Conservation (phyloP, 2,329 filamentous ascomycete species). For the Botrytis elliptica region DNA sequence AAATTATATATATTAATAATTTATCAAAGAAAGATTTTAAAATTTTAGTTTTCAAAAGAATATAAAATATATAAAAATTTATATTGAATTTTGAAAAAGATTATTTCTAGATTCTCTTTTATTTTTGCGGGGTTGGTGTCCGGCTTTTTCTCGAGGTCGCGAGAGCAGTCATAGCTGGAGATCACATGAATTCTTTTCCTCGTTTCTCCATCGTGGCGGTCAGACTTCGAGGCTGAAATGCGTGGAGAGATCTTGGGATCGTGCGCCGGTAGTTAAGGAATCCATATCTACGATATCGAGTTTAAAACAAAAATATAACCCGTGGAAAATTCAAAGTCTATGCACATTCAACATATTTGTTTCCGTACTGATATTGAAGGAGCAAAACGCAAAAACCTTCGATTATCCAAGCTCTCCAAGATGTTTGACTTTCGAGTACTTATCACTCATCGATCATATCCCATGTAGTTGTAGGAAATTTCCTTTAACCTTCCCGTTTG, state of each 20-base stretch:
- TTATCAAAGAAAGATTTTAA: too few species aligned
- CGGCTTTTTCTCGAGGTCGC: too few species aligned
- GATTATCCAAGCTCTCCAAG: background rate
- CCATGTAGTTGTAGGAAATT: background rate
- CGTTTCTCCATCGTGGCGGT: background rate
- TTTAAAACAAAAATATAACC: background rate
- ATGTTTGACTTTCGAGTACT: background rate
- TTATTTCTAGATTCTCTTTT: too few species aligned
- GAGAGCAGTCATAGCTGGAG: too few species aligned
- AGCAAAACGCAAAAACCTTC: background rate
- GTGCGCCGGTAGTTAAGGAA: background rate
- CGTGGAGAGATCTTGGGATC: background rate
- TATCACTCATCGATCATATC: background rate
- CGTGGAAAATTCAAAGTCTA: background rate
- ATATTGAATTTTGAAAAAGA: too few species aligned
- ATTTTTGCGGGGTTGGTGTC: too few species aligned
- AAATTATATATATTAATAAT: too few species aligned
- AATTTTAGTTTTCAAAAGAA: too few species aligned
- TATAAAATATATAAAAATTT: too few species aligned
- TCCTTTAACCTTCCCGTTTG: background rate
- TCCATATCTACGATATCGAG: background rate
- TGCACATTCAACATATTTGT: background rate
- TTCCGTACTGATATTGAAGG: background rate
- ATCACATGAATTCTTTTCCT: background rate
- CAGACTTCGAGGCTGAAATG: background rate